Conservation (phyloP, 2,329 filamentous ascomycete species). For the Ophiocordyceps camponoti-leonardi region DNA sequence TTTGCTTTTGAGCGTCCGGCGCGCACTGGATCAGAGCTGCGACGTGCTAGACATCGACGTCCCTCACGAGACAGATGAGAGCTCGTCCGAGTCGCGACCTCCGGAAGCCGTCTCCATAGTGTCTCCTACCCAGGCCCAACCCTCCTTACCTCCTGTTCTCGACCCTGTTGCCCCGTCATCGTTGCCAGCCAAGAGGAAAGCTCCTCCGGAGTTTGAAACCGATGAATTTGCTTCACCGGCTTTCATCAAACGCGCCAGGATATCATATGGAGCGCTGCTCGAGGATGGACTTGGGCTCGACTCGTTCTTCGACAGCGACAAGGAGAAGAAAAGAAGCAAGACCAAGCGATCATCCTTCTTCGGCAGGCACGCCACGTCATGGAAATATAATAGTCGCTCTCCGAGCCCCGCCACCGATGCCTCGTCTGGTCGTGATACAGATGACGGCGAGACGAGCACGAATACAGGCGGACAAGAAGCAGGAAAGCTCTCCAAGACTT, state of each 20-base stretch:
- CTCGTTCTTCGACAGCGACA: constrained; percentile 48
- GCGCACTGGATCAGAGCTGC: constrained; percentile 26
- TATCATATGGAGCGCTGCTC: constrained; percentile 52
- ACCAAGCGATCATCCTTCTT: constrained; percentile 52
- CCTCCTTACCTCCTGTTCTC: neutral
- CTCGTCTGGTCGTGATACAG: constrained; percentile 7
- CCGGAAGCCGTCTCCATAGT: neutral
- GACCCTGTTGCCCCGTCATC: neutral
- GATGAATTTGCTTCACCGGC: constrained; percentile 60
- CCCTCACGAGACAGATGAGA: constrained; percentile 6
- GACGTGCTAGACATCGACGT: constrained; percentile 35
- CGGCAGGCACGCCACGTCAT: constrained; percentile 46
- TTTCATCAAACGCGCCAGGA: constrained; percentile 54
- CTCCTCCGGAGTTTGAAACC: constrained; percentile 18
- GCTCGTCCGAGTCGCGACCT: neutral
- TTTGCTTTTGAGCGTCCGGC: constrained; percentile 25
- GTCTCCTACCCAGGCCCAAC: neutral
- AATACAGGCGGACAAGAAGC: neutral
- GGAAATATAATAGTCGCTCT: constrained; percentile 58
- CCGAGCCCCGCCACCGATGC: constrained; percentile 46
- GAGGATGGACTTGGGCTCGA: constrained; percentile 45
- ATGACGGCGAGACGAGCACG: neutral
- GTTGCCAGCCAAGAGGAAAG: constrained; percentile 15
- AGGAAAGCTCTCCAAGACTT: constrained; percentile 1
- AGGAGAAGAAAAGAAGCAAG: constrained; percentile 7